These are phyloP conservation scores for Xylaria telfairii DNA, from an alignment of 495 filamentous ascomycete genomes.

Conservation along the genomic window DNA sequence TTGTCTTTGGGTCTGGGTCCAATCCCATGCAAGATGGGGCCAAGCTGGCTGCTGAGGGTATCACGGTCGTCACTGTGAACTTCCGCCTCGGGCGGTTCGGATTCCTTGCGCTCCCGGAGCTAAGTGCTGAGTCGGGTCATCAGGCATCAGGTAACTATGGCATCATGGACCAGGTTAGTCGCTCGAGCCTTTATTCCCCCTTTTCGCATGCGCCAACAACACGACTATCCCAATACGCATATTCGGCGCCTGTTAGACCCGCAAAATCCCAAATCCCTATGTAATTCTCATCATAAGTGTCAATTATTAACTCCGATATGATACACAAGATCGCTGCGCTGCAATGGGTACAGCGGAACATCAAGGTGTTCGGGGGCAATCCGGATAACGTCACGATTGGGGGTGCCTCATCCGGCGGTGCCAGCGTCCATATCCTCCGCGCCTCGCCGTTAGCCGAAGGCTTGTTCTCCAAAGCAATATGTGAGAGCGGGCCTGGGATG, in stretches of 20 bases:
- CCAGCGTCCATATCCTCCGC: conserved; percentile 29
- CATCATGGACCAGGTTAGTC: conserved; percentile 51
- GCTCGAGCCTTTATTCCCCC: too few species aligned
- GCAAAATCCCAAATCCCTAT: too few species aligned
- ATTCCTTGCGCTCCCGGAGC: conserved; percentile 48
- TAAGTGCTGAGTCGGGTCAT: conserved; percentile 13
- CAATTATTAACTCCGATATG: too few species aligned
- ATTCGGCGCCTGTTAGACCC: too few species aligned
- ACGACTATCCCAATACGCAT: too few species aligned
- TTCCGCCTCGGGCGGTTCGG: conserved; percentile 66
- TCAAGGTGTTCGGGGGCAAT: conserved; percentile 59
- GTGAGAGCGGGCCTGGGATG: conserved; percentile 44
- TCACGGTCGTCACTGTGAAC: conserved; percentile 50
- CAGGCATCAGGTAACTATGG: conserved; percentile 46
- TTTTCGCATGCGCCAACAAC: too few species aligned
- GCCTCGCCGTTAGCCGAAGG: conserved; percentile 40
- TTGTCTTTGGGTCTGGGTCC: conserved; percentile 29
- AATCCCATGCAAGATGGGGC: conserved; percentile 23
- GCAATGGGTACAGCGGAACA: conserved; percentile 61
- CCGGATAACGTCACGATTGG: conserved; percentile 39
- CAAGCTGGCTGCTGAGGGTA: conserved; percentile 1
- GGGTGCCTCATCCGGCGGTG: conserved; percentile 32
- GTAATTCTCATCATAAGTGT: too few species aligned
- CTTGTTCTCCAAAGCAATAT: conserved; percentile 55
- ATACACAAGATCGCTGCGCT: conserved; percentile 43